Conservation (phyloP, 768 basidiomycete species). For the Phanerodontia chrysosporium region DNA sequence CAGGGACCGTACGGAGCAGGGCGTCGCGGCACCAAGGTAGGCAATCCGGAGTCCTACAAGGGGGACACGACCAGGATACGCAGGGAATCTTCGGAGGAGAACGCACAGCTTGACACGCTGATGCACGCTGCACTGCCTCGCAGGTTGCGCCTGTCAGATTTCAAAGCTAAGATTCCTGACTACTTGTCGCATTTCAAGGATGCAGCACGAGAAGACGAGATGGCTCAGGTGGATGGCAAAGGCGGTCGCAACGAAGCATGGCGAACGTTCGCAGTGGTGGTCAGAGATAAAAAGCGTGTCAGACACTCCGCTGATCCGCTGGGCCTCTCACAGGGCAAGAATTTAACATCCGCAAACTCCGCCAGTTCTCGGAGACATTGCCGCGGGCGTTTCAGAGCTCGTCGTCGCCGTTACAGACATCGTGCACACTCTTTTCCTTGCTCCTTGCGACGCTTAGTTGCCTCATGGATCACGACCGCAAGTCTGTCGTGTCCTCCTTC, state of each 20-base stretch:
- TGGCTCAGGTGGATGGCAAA: not conserved
- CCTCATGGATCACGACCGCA: constrained; percentile 71
- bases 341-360: not conserved
- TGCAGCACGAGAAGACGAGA: not conserved
- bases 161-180: not conserved
- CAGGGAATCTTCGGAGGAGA: not conserved
- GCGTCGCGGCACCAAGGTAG: too few relatives aligned
- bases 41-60: too few relatives aligned
- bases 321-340: not conserved
- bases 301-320: not conserved
- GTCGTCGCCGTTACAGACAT: constrained; percentile 9
- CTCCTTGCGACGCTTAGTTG: not conserved
- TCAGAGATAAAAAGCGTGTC: not conserved
- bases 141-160: not conserved
- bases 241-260: not conserved
- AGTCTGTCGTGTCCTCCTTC: constrained; percentile 77
- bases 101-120: not conserved
- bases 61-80: not conserved
- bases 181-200: not conserved
- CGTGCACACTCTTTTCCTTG: not conserved
- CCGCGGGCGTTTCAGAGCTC: not conserved
- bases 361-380: not conserved
- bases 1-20: too few relatives aligned
- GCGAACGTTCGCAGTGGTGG: not conserved
- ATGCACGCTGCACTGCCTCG: not conserved